phyloP scores from a whole-genome alignment of 106 monocot species.

The Dactylorhiza incarnata region DNA sequence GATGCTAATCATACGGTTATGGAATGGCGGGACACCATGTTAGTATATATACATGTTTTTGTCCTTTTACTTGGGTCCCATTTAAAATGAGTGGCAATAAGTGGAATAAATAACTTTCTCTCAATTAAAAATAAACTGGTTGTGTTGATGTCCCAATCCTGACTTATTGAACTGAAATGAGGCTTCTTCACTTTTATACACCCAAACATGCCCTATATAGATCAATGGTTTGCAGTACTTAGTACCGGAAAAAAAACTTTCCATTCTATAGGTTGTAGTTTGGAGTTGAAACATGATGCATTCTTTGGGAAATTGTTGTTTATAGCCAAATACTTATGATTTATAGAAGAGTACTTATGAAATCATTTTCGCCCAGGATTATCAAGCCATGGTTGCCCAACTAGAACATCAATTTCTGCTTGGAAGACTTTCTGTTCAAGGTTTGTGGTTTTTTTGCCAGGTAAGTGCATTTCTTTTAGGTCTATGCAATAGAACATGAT shows the following conservation, averaged over 20 bases:
- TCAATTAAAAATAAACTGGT: neutral
- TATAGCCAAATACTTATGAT: neutral
- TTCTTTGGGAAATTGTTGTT: neutral
- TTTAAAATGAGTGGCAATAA: neutral
- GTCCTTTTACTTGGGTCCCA: neutral
- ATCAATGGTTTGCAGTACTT: neutral
- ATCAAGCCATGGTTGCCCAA: conserved; percentile 97
- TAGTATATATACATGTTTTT: neutral
- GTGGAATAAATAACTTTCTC: neutral
- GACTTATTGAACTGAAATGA: neutral
- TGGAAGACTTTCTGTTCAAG: conserved; percentile 89
- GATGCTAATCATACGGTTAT: neutral
- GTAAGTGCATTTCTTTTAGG: conserved; percentile 21
- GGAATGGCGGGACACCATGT: neutral
- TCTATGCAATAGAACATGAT: neutral
- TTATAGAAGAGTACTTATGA: neutral
- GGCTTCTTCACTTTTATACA: neutral
- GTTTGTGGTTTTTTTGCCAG: conserved; percentile 98
- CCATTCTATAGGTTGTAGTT: neutral
- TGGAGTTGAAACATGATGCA: neutral
- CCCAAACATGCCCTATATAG: neutral
- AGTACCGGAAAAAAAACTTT: neutral
- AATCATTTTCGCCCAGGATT: conserved; percentile 49
- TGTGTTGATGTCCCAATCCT: neutral
- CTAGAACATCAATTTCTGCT: conserved; percentile 95